Evolutionary conservation across 2,329 filamentous ascomycete genomes (phyloP), one percentile per base, ranked within the genome.

Genomic region (Mycosphaerella sp.): DNA sequence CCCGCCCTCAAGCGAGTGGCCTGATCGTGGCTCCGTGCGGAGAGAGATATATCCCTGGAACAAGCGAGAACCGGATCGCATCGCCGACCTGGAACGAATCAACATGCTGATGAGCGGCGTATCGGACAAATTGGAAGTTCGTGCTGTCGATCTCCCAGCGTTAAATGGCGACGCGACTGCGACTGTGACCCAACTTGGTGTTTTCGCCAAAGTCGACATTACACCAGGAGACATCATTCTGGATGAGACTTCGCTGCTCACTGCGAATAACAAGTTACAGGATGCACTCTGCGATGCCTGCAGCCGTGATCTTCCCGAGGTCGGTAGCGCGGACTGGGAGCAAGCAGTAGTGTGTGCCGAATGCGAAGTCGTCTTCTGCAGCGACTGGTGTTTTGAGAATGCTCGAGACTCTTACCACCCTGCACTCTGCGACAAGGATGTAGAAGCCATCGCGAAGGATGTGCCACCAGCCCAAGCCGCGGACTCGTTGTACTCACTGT

Each of bases 201-300:
- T 98, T 3, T 97, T 97, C 68, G 92, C 91, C 6, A 88, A 83
- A 63, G 80, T 87, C 59, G 85, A 95, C 60, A 87, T 97, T 38
- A 73, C 76, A 0, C 82, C 89, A 0, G 87, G 87, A 8, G 87
- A 95, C 68, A 76, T 79, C 5, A 83, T 96, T 1, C 78, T 98
- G 31, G 76, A 81, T 45, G 93, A 98, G 67, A 87, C 86, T 57
- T 93, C 90, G 7, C 79, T 95, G 6, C 75, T 98, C 40, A 95
- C 91, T 1, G 91, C 89, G 44, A 93, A 92, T 63, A 93, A 93
- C 67, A 84, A 89, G 31, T 80, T 93, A 10, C 89, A 95, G 67
- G 90, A 95, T 58, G 79, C 86, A 4, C 80, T 92, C 31, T 97
- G 92, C 70, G 92, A 97, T 70, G 90, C 90, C 11, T 97, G 92